Evolutionary conservation across 768 basidiomycete species (phyloP).

Genomic region (Sutorius australiensis): DNA sequence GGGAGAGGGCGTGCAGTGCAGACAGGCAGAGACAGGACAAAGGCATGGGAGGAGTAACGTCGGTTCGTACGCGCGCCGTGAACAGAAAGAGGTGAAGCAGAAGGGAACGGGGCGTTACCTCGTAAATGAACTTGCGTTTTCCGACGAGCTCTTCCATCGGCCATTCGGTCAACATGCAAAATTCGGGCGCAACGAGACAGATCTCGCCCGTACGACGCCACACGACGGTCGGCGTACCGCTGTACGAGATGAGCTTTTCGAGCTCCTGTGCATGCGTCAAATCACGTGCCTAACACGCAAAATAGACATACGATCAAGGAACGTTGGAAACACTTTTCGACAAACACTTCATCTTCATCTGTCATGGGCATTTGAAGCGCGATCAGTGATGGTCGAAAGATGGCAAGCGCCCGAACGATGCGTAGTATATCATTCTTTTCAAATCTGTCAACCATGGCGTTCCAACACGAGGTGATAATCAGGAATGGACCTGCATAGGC

Average conservation of each 20-base stretch:
- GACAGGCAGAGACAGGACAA: not conserved
- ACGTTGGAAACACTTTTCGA: slow-evolving; percentile 93
- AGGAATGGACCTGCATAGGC: slow-evolving; percentile 36
- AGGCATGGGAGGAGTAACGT: slow-evolving; percentile 1
- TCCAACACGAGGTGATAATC: slow-evolving; percentile 33
- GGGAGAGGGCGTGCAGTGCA: not conserved
- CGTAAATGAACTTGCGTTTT: slow-evolving; percentile 45
- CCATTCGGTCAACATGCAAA: slow-evolving; percentile 92
- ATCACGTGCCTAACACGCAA: not conserved
- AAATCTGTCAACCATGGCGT: slow-evolving; percentile 54
- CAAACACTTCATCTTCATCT: slow-evolving; percentile 93
- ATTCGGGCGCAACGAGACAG: slow-evolving; percentile 93
- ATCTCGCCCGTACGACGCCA: slow-evolving; percentile 99
- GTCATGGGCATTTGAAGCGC: slow-evolving; percentile 97
- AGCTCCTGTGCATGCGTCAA: slow-evolving; percentile 62
- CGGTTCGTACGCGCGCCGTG: slow-evolving; percentile 10
- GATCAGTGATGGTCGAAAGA: slow-evolving; percentile 94
- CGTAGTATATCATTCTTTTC: slow-evolving; percentile 95
- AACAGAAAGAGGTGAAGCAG: slow-evolving; percentile 17
- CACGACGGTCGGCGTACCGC: slow-evolving; percentile 94
- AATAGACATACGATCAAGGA: slow-evolving; percentile 67
- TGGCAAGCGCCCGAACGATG: slow-evolving; percentile 90
- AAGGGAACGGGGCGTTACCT: slow-evolving; percentile 27
- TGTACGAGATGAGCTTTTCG: slow-evolving; percentile 95
- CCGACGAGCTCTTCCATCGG: slow-evolving; percentile 74